Evolutionary conservation across 257 asterid genomes (phyloP), one percentile per base, ranked within the genome.

Genomic region (Solanum sitiens): DNA sequence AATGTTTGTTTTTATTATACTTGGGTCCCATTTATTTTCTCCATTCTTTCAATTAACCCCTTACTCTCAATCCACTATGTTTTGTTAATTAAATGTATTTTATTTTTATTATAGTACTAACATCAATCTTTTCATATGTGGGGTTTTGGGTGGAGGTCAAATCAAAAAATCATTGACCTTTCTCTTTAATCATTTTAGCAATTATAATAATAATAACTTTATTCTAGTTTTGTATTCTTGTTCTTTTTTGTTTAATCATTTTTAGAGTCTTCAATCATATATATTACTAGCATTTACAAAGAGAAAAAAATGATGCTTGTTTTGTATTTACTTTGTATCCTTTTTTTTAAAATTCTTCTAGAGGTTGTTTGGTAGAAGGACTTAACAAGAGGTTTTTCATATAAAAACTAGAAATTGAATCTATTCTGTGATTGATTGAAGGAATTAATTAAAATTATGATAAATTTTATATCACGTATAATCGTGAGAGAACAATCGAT

Each of bases 21-120:
- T 42, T 83, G 83, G 91, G 83, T 87, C 91, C 89, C 89, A 85
- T 85, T 6, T 21, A 68, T 85, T 42, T 85, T 45, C 42, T 3
- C 65, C 65, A 11, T 82, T 82, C 72, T 27, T 18, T 12, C 59
- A 75, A 30, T 80, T 10, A 45, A 42, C 39, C 45, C 79, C 35
- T 53, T 50, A 20, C 68, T 27, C 50, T 44, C 86, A 75, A 85
- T 45, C 33, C 77, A 85, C 50, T 35, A 42, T 85, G 87, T 27
- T 27, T 27, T 27, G 30, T 68, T 67, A 85, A 40, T 72, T 85
- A 68, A 42, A 8, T 67, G 4, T 40, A 65, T 85, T 84, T 47
- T 15, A 6, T 25, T 25, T 45, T 45, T 76, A 25, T 75, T 44
- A 77, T 14, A 44, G 84, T 45, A 77, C 39, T 44, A 77, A 56